phyloP scores from a whole-genome alignment of 2,329 filamentous ascomycete genomes.

The Alternaria hordeiaustralica region DNA sequence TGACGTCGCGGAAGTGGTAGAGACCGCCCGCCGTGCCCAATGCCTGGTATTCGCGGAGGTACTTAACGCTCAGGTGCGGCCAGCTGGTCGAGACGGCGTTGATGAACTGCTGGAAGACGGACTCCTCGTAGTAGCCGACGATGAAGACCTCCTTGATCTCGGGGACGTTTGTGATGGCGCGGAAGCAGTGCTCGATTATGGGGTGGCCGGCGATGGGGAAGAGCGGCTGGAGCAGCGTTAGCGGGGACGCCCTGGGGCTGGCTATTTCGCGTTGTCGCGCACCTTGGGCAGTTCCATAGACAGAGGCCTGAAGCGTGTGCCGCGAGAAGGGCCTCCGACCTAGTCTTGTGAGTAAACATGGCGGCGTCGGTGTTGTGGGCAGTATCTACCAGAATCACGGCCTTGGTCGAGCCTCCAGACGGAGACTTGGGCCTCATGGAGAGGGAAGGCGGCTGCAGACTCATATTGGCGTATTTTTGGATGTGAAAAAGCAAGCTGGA shows the following conservation, averaged over 20 bases:
- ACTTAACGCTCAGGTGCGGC: slow-evolving; percentile 87
- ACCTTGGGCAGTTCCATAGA: slow-evolving; percentile 97
- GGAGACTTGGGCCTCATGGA: slow-evolving; percentile 44
- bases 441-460: slow-evolving; percentile 47
- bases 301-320: slow-evolving; percentile 92
- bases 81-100: slow-evolving; percentile 86
- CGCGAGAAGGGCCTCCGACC: slow-evolving; percentile 95
- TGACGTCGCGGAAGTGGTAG: slow-evolving; percentile 99
- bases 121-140: slow-evolving; percentile 98
- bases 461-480: slow-evolving; percentile 33
- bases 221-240: slow-evolving; percentile 70
- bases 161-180: slow-evolving; percentile 86
- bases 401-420: slow-evolving; percentile 72
- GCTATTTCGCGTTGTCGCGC: slow-evolving; percentile 33
- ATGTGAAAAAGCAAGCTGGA: background rate
- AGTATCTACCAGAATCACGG: slow-evolving; percentile 82
- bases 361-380: slow-evolving; percentile 10
- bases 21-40: slow-evolving; percentile 94
- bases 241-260: slow-evolving; percentile 17
- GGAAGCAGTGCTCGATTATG: slow-evolving; percentile 97
- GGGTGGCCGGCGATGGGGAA: slow-evolving; percentile 98
- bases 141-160: slow-evolving; percentile 96
- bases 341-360: slow-evolving; percentile 51
- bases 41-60: slow-evolving; percentile 96
- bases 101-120: slow-evolving; percentile 97